Evolutionary conservation across 2,329 filamentous ascomycete species (phyloP), one percentile per base, ranked within the genome.

Genomic region (Pseudogymnoascus sp.): DNA sequence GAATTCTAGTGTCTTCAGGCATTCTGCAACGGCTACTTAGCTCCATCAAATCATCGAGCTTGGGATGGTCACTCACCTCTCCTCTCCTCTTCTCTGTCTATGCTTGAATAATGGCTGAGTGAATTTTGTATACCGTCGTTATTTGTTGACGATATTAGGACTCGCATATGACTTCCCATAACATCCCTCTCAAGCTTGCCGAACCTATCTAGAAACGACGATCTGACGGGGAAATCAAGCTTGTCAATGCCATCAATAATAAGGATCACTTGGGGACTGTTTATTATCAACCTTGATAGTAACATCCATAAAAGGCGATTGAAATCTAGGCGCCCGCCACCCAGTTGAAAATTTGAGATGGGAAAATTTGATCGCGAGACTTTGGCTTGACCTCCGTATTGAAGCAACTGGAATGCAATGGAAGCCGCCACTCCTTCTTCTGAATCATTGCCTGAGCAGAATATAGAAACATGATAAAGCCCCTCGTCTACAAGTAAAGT

Each of bases 41-140:
- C n/a, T n/a, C n/a, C n/a, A n/a, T n/a, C n/a, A n/a, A 24, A 8
- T 4, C 14, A 31, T 16, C 31, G 11, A 24, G 11, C 22, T 61
- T 61, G 4, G 12, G 60, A 31, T 53, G 6, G 12, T 12, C 22
- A 56, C 38, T 61, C 26, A 63, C 62, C 31, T 19, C 60, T 59
- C 24, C 62, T 35, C n/a, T 61, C 22, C 22, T 46, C 35, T 26
- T 63, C 62, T 46, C 31, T 61, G 12, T 63, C 56, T 33, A 63
- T 22, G 33, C 8, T 14, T 12, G n/a, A n/a, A 40, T 28, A 35
- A 33, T 33, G 6, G 2, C 26, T 24, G 10, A 61, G 41, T 22
- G n/a, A 35, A 28, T 14, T 60, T 28, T n/a, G n/a, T 22, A 63
- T 43, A 16, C 46, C 33, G 7, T 26, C 53, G 16, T 2, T 16